Evolutionary conservation across 371 early-diverging fungal species (phyloP).

Genomic region (Parasitella parasitica): DNA sequence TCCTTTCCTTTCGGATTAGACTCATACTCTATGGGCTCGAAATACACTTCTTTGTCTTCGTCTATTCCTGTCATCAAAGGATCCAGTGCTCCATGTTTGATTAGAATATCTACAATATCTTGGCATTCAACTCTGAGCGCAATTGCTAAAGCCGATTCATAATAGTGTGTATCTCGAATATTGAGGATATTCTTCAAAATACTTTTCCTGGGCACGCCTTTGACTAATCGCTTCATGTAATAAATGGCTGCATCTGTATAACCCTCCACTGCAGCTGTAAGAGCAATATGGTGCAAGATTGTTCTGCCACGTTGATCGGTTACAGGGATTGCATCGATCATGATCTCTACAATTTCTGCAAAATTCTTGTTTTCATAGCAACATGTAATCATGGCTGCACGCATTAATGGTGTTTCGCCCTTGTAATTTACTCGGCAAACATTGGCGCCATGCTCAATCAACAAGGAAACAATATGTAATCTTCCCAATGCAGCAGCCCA

Average conservation of each 20-base stretch:
- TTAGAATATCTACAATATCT: conserved; percentile 63
- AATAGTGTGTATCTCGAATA: conserved; percentile 71
- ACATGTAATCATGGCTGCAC: conserved; percentile 81
- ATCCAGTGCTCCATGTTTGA: conserved; percentile 76
- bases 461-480: conserved; percentile 59
- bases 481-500: conserved; percentile 85
- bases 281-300: conserved; percentile 85
- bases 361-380: conserved; percentile 83
- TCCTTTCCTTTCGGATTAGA: conserved; percentile 31
- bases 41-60: conserved; percentile 3
- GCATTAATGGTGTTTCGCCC: conserved; percentile 86
- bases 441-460: conserved; percentile 74
- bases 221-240: conserved; percentile 77
- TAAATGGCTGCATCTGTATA: conserved; percentile 67
- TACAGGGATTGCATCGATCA: conserved; percentile 66
- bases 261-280: conserved; percentile 62
- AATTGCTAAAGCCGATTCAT: conserved; percentile 85
- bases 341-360: conserved; percentile 64
- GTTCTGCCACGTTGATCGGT: conserved; percentile 75
- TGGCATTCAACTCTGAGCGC: conserved; percentile 76
- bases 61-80: conserved; percentile 14
- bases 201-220: conserved; percentile 21
- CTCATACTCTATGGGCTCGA: conserved; percentile 14
- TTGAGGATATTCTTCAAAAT: conserved; percentile 68
- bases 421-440: conserved; percentile 58